Evolutionary conservation across 768 basidiomycete genomes (phyloP), one percentile per base, ranked within the genome.

Genomic region (Leccinum imitatum): DNA sequence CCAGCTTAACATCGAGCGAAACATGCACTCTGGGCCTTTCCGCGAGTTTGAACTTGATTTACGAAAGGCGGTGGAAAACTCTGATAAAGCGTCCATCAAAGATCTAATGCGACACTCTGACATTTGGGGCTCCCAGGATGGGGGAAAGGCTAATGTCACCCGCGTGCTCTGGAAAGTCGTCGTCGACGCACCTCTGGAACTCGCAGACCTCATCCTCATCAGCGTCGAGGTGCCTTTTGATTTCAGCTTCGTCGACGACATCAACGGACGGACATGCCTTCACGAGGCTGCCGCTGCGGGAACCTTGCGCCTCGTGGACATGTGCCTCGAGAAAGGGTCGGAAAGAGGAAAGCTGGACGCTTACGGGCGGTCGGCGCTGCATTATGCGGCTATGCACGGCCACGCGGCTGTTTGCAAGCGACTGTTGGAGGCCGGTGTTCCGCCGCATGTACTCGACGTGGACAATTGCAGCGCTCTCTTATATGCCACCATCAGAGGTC

Each of bases 351-450:
- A 85, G 64, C 77, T 84, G 21, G 97, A 99, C 69, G 86, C 87
- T 1, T 99, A 98, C 74, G 95, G 93, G 31, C 90, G 97, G 4
- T 90, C 92, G 7, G 89, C 95, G 4, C 80, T 99, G 47, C 96
- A 98, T 76, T 99, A 99, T 75, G 93, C 94, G 15, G 90, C 93
- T 21, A 94, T 98, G 87, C 87, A 94, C 69, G 95, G 95, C 1
- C 90, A 95, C 70, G 80, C 86, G 8, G 74, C 72, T 23, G 84
- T 96, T 59, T 94, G 92, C 73, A 83, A 80, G 53, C 86, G 80
- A 65, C 83, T 99, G 37, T 76, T 99, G 60, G 81, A 87, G 60
- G 86, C 85, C 17, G 77, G 81, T 35, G 79, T 90, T 10, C 81
- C 87, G 11, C 82, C 90, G 1, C 82, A 87, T 63, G 80, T 85